Percentiles rank a stretch among this genome's conserved stretches.
Conservation (phyloP, 345 rosid genomes). For the Eucalyptus cloeziana region DNA sequence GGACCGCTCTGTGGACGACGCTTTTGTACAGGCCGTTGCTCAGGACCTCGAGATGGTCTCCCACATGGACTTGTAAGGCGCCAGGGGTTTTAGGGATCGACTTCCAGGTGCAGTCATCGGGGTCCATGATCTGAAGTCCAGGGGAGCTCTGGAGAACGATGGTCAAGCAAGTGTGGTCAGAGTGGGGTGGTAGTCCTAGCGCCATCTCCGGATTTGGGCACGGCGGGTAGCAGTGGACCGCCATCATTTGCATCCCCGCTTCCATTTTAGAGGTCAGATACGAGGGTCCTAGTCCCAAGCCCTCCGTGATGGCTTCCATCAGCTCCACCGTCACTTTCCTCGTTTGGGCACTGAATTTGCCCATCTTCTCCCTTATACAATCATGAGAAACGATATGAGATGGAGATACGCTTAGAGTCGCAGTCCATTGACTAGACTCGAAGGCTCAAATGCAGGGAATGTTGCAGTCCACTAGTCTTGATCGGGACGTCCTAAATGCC, state of each 20-base stretch:
- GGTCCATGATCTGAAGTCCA: slow-evolving; percentile 43
- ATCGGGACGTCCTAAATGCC: not conserved
- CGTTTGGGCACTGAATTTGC: slow-evolving; percentile 23
- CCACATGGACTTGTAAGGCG: slow-evolving; percentile 47
- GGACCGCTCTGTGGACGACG: slow-evolving; percentile 32
- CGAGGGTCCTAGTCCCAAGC: slow-evolving; percentile 34
- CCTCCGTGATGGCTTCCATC: slow-evolving; percentile 34
- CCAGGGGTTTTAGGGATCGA: slow-evolving; percentile 26
- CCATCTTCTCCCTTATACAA: slow-evolving; percentile 41
- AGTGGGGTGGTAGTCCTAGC: slow-evolving; percentile 51
- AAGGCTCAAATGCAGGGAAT: not conserved
- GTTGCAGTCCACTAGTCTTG: not conserved
- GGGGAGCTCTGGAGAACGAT: slow-evolving; percentile 36
- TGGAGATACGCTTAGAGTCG: not conserved
- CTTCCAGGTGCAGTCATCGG: slow-evolving; percentile 23
- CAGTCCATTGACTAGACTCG: not conserved
- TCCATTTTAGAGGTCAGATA: slow-evolving; percentile 26
- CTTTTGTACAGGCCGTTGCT: slow-evolving; percentile 64
- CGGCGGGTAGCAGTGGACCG: slow-evolving; percentile 48
- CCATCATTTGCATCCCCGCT: slow-evolving; percentile 49
- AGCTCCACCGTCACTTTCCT: slow-evolving; percentile 28
- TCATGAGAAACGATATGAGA: not conserved
- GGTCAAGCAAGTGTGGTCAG: slow-evolving; percentile 55
- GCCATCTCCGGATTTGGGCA: slow-evolving; percentile 34
- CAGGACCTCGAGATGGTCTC: slow-evolving; percentile 59